Evolutionary conservation across 345 rosid genomes (phyloP), one percentile per base, ranked within the genome.

Genomic region (Eucalyptus regnans): DNA sequence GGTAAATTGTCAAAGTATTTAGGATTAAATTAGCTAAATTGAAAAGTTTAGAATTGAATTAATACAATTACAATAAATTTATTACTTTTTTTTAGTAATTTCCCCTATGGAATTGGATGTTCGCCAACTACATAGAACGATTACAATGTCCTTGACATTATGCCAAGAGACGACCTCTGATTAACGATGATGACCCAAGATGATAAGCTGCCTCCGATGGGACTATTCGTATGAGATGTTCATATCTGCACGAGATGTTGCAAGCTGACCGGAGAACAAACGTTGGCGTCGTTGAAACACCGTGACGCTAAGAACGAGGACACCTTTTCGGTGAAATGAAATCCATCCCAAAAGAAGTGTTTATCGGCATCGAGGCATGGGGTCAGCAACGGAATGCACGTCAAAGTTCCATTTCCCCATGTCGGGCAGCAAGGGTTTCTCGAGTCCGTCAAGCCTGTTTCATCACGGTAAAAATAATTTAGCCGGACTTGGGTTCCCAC

Each of bases 321-420:
- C 56, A 85, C 86, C 31, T 89, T 52, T 50, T 93, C 95, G 7
- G 94, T 90, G 43, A 89, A 87, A 80, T 93, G 95, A 86, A 9
- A 92, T 17, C 89, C 96, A 89, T 95, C 95, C 91, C 92, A 95
- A 49, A 94, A 94, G 58, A 89, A 91, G 86, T 86, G 89, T 9
- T 91, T 20, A 50, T 92, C 48, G 2, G 91, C 89, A 37, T 85
- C 86, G 5, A 58, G 50, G 86, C 95, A 94, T 8, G 96, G 89
- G n/a, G 31, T 7, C 23, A 88, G 84, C 86, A 41, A 85, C 23
- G 95, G 95, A 44, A 94, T 89, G 91, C 96, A 93, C 9, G 43
- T 62, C 3, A 90, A 89, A 7, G 92, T 94, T 86, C 96, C 96
- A 68, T 95, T 92, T 15, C 50, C 79, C 95, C 93, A 95, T 0